phyloP scores from a whole-genome alignment of 2,329 filamentous ascomycete species.

The Clathrospora elynae region DNA sequence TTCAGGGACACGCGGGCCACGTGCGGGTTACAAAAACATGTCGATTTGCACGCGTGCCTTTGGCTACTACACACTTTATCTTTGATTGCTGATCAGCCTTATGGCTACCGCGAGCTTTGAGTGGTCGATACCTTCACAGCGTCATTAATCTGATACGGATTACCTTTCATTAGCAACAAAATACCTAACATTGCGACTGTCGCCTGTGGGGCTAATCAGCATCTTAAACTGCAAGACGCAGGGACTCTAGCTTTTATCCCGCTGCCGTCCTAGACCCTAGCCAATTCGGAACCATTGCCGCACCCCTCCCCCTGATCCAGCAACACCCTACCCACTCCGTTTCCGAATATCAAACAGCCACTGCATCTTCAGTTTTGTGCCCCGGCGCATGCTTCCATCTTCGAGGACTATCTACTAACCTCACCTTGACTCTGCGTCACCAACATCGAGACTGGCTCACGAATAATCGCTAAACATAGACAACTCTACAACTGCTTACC shows the following conservation, averaged over 20 bases:
- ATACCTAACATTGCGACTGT: slow-evolving; percentile 44
- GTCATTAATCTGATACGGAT: slow-evolving; percentile 22
- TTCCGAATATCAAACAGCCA: slow-evolving; percentile 36
- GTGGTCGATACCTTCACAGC: slow-evolving; percentile 13
- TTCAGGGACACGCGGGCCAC: slow-evolving; percentile 43
- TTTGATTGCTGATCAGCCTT: slow-evolving; percentile 31
- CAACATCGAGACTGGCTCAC: slow-evolving; percentile 25
- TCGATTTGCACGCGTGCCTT: slow-evolving; percentile 27
- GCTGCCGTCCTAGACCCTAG: slow-evolving; percentile 40
- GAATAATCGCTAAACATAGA: slow-evolving; percentile 24
- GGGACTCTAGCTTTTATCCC: slow-evolving; percentile 37
- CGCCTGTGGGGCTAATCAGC: slow-evolving; percentile 34
- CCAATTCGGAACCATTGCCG: slow-evolving; percentile 44
- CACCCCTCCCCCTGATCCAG: slow-evolving; percentile 38
- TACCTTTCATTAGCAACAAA: slow-evolving; percentile 29
- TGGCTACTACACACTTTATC: slow-evolving; percentile 19
- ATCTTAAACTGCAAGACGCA: slow-evolving; percentile 33
- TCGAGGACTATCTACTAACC: slow-evolving; percentile 21
- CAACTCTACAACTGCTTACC: slow-evolving; percentile 5
- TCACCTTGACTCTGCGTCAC: slow-evolving; percentile 33
- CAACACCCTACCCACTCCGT: slow-evolving; percentile 28
- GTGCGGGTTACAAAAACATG: slow-evolving; percentile 24
- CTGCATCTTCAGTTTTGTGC: slow-evolving; percentile 31
- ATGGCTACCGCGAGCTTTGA: slow-evolving; percentile 17
- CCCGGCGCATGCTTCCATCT: slow-evolving; percentile 27